Base-by-base conservation (phyloP, 2,329 filamentous ascomycete genomes). In the Fusarium devonianum region DNA sequence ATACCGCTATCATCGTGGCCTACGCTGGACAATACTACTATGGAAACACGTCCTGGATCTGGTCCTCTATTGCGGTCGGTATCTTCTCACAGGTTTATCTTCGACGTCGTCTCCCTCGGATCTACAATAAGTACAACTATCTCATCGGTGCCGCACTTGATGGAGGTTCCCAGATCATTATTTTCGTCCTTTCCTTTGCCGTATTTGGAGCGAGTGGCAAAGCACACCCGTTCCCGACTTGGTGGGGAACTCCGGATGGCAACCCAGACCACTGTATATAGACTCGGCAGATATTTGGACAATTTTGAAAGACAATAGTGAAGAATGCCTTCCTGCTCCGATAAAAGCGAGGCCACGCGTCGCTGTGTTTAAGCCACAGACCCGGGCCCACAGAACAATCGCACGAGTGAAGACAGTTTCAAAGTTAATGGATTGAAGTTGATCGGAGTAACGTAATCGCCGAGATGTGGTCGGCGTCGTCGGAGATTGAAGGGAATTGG, bases 1-100 rank as follows among this genome's bases (percentile, higher is more conserved):
- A 25, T 11, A 25, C 21, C 10, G 21, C 21, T 6, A 23, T 78
- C 29, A 73, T 79, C 41, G 52, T 69, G 21, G 71, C 68, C 64
- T 77, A 67, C 54, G 63, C 75, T 28, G 73, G 74, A 7, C 69
- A 66, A 37, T 64, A 74, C 1, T 73, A 66, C 36, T 71, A 73
- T 22, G 76, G 74, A 4, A 74, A 50, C 21, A 61, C 75, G 34
- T 67, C 69, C 3, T 71, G 68, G 16, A 60, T 75, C 11, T 56
- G 67, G 50, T 61, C 62, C 0, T 71, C 64, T 21, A 71, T 73
- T 42, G 57, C 60, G 1, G 51, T 71, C 11, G 72, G 70, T 7
- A 65, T 71, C 19, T 64, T 71, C 21, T 63, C 58, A 5, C 66
- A 68, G 35, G 47, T 61, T 11, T 69, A 58, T 38, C 45, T 69